Evolutionary conservation across 495 filamentous ascomycete genomes (phyloP).

Genomic region (Hypoxylon trugodes): DNA sequence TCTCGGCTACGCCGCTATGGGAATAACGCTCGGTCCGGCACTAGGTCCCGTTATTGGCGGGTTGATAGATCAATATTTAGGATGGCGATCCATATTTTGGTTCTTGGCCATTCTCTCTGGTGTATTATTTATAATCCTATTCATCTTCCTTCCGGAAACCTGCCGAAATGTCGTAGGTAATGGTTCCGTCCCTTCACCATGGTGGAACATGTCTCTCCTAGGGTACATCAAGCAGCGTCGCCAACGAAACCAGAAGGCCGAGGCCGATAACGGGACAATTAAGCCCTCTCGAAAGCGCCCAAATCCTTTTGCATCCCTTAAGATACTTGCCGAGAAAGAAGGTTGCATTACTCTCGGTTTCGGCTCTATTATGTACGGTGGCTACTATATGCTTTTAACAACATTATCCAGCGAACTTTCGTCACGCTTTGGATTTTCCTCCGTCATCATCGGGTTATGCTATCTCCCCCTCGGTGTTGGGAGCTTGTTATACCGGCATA

Average conservation of each 20-base stretch:
- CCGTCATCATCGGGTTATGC: slow-evolving; percentile 55
- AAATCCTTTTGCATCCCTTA: slow-evolving; percentile 35
- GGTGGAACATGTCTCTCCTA: slow-evolving; percentile 52
- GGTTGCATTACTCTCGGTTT: slow-evolving; percentile 53
- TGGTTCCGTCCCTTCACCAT: slow-evolving; percentile 50
- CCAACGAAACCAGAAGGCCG: slow-evolving; percentile 1
- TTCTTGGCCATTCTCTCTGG: slow-evolving; percentile 61
- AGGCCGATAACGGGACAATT: background rate
- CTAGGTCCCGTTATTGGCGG: slow-evolving; percentile 63
- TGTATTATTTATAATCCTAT: slow-evolving; percentile 37
- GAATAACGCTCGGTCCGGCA: slow-evolving; percentile 45
- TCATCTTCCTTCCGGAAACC: slow-evolving; percentile 54
- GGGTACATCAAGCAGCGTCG: slow-evolving; percentile 25
- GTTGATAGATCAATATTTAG: slow-evolving; percentile 57
- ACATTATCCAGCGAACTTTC: slow-evolving; percentile 47
- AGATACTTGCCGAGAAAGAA: slow-evolving; percentile 54
- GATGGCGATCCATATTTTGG: slow-evolving; percentile 69
- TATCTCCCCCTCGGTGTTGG: slow-evolving; percentile 58
- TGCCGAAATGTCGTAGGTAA: slow-evolving; percentile 59
- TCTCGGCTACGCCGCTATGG: slow-evolving; percentile 41
- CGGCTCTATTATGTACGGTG: slow-evolving; percentile 44
- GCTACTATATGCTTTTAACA: slow-evolving; percentile 46
- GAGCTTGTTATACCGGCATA: slow-evolving; percentile 45
- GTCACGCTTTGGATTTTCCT: slow-evolving; percentile 50
- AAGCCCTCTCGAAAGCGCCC: slow-evolving; percentile 25